A percentile compares a stretch with the other conserved stretches of the same genome.
phyloP scores from a whole-genome alignment of 441 rosid species.

The Populus hybrid region DNA sequence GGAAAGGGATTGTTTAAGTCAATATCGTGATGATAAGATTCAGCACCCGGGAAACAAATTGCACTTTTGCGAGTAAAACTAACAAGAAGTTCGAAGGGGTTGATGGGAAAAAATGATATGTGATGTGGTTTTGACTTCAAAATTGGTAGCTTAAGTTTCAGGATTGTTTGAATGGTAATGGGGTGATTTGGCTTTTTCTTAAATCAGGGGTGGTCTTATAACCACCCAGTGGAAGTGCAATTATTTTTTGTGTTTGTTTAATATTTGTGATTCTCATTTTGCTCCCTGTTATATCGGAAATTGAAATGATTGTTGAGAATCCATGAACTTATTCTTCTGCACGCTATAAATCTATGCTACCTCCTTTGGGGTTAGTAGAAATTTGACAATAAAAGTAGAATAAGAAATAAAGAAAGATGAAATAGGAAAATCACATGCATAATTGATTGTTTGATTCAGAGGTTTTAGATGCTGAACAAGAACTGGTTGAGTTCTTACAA shows the following conservation, averaged over 20 bases:
- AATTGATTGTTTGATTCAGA: not conserved
- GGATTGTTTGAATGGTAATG: not conserved
- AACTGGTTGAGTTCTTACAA: not conserved
- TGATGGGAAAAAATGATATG: not conserved
- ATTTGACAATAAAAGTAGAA: not conserved
- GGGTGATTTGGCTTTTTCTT: slow-evolving; percentile 1
- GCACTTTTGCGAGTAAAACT: not conserved
- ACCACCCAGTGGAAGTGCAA: not conserved
- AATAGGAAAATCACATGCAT: not conserved
- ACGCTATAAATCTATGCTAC: not conserved
- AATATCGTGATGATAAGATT: not conserved
- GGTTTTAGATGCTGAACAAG: slow-evolving; percentile 3
- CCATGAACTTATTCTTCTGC: not conserved
- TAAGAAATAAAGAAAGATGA: not conserved
- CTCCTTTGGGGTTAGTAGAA: not conserved
- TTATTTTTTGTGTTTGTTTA: not conserved
- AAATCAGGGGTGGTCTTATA: not conserved
- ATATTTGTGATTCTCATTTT: not conserved
- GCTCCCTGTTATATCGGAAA: not conserved
- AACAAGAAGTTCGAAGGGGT: not conserved
- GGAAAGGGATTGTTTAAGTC: not conserved
- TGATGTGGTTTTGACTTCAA: not conserved
- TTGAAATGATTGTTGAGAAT: not conserved
- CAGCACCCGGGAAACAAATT: not conserved
- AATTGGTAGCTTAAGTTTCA: not conserved